Evolutionary conservation across 2,329 filamentous ascomycete species (phyloP).

Genomic region (Aureobasidium vineae): DNA sequence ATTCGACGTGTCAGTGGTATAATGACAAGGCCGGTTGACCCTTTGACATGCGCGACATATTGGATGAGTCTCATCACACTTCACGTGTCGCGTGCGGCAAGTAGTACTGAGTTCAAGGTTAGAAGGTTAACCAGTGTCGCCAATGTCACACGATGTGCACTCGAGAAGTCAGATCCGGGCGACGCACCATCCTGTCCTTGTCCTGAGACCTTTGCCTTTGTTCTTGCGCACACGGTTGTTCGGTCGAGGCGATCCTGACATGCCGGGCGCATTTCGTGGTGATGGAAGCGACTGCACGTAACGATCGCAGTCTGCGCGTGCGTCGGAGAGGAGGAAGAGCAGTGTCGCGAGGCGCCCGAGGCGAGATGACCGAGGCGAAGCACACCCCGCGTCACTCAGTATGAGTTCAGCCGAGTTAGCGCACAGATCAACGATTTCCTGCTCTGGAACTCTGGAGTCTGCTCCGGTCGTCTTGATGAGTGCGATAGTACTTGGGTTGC

Average conservation of each 20-base stretch:
- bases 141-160: too few relatives aligned
- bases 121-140: too few relatives aligned
- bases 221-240: not conserved
- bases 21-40: conserved; percentile 44
- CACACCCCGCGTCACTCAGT: too few relatives aligned
- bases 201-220: not conserved
- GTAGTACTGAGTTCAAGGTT: conserved; percentile 29
- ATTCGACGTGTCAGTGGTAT: not conserved
- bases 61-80: conserved; percentile 52
- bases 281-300: not conserved
- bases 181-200: conserved; percentile 2
- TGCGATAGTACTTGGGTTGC: too few relatives aligned
- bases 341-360: not conserved
- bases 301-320: not conserved
- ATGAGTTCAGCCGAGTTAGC: too few relatives aligned
- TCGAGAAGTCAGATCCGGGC: not conserved
- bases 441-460: too few relatives aligned
- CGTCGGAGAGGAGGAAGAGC: not conserved
- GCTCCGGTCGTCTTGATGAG: too few relatives aligned
- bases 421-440: too few relatives aligned
- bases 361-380: not conserved
- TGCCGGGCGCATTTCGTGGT: not conserved
- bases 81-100: conserved; percentile 47
- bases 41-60: conserved; percentile 48
- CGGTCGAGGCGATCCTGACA: not conserved